These are phyloP conservation scores for Musa acuminata DNA, from an alignment of 176 grass and related monocot genomes.

Conservation along the genomic window DNA sequence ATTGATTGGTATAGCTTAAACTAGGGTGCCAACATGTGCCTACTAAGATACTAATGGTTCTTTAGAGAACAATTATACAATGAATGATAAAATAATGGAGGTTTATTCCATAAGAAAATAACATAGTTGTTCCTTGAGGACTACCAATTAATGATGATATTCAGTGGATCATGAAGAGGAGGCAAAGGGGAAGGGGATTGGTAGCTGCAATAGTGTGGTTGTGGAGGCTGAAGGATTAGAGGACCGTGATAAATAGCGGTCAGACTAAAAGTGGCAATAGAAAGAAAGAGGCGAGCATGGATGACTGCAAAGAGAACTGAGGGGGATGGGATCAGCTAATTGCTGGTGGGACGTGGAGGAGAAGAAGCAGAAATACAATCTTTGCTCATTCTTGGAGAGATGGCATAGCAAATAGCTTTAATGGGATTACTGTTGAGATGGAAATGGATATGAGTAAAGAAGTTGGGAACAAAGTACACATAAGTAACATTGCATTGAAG, in stretches of 20 bases:
- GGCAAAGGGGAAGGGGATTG: neutral
- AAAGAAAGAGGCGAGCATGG: neutral
- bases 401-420: neutral
- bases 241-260: neutral
- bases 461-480: neutral
- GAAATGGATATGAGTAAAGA: neutral
- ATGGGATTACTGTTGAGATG: neutral
- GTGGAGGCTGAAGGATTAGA: neutral
- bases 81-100: neutral
- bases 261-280: neutral
- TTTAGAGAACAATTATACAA: neutral
- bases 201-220: neutral
- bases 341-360: neutral
- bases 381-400: neutral
- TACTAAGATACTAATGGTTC: neutral
- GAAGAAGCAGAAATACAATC: neutral
- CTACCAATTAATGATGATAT: neutral
- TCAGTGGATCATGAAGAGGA: neutral
- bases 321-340: neutral
- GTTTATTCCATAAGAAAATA: neutral
- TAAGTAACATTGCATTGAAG: neutral
- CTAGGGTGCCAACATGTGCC: neutral
- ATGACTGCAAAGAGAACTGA: neutral
- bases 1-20: neutral
- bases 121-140: neutral